These are phyloP conservation scores for Alternaria metachromatica DNA, from an alignment of 2,329 filamentous ascomycete species.

Conservation along the genomic window DNA sequence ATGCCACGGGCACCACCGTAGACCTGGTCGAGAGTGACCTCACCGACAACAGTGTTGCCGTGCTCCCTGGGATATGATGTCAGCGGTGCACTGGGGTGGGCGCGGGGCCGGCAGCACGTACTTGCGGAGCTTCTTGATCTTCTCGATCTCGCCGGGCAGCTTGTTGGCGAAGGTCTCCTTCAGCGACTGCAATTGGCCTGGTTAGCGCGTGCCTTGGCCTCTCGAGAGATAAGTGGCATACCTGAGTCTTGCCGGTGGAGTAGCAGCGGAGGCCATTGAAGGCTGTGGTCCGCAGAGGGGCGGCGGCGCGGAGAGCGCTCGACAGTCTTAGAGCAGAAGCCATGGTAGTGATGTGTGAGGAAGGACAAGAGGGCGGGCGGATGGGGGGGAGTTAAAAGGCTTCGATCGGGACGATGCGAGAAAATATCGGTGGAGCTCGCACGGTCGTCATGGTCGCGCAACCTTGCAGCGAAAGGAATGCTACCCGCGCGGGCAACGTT, in stretches of 20 bases:
- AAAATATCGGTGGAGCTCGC: slow-evolving; percentile 35
- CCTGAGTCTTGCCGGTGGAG: slow-evolving; percentile 87
- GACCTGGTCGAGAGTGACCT: slow-evolving; percentile 99
- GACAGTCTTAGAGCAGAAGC: slow-evolving; percentile 82
- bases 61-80: slow-evolving; percentile 71
- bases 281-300: slow-evolving; percentile 70
- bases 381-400: slow-evolving; percentile 37
- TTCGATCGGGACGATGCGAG: slow-evolving; percentile 26
- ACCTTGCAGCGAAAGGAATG: slow-evolving; percentile 5
- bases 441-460: slow-evolving; percentile 14
- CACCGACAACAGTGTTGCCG: slow-evolving; percentile 92
- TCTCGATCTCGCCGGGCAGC: slow-evolving; percentile 94
- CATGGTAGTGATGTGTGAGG: slow-evolving; percentile 65
- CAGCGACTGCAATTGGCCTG: slow-evolving; percentile 70
- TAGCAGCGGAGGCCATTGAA: slow-evolving; percentile 90
- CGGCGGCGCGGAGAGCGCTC: slow-evolving; percentile 78
- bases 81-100: slow-evolving; percentile 25
- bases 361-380: slow-evolving; percentile 45
- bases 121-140: slow-evolving; percentile 99
- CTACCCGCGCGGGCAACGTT: slow-evolving; percentile 11
- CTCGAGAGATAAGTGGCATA: slow-evolving; percentile 52
- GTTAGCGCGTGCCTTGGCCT: slow-evolving; percentile 33
- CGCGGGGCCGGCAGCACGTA: slow-evolving; percentile 53
- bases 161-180: slow-evolving; percentile 99
- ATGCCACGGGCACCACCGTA: slow-evolving; percentile 99